phyloP scores from a whole-genome alignment of 1,284 basidiomycete species.

The Ceratobasidium sp. region DNA sequence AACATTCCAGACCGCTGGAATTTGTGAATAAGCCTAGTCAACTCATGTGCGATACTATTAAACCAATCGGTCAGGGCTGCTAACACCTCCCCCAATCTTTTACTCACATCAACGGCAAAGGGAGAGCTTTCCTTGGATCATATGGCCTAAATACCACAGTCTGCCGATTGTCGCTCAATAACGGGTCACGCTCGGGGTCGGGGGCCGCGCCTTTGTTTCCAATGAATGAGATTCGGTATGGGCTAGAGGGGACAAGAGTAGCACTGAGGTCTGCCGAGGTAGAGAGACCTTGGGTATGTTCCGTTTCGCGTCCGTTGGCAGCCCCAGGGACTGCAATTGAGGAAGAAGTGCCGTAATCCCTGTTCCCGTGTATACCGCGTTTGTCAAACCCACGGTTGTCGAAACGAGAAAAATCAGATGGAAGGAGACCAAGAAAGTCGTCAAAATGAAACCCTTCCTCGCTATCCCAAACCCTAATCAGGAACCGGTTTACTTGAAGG shows the following conservation, averaged over 20 bases:
- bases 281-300: background rate
- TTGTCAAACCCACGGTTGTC: constrained; percentile 40
- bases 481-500: constrained; percentile 8
- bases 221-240: constrained; percentile 24
- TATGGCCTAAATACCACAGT: constrained; percentile 70
- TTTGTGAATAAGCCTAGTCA: constrained; percentile 72
- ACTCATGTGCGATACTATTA: constrained; percentile 79
- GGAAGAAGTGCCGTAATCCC: constrained; percentile 21
- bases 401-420: constrained; percentile 63
- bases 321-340: constrained; percentile 4
- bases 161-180: constrained; percentile 65
- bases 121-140: constrained; percentile 67
- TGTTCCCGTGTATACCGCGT: constrained; percentile 30
- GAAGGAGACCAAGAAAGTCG: constrained; percentile 75
- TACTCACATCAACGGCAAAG: constrained; percentile 77
- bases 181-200: constrained; percentile 61
- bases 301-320: background rate
- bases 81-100: constrained; percentile 45
- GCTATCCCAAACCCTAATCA: constrained; percentile 58
- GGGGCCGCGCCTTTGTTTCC: constrained; percentile 48
- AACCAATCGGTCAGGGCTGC: constrained; percentile 46
- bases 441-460: constrained; percentile 63
- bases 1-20: constrained; percentile 82
- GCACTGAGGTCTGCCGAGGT: constrained; percentile 22
- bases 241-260: constrained; percentile 25